Conservation (phyloP, 805 yeast genomes). For the Cyberlindnera maritima region DNA sequence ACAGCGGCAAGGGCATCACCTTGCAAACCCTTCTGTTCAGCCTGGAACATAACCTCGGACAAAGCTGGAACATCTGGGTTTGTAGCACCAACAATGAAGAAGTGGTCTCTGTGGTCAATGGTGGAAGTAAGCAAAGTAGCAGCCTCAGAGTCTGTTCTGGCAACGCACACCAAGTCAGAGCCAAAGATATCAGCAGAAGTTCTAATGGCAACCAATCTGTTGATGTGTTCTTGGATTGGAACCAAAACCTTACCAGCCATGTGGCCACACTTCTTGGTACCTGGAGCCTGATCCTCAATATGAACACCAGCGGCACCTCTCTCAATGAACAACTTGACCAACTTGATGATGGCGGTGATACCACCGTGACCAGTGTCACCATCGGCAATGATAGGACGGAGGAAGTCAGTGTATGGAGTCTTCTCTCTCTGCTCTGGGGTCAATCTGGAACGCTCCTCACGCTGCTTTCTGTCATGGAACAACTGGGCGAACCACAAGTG, state of each 20-base stretch:
- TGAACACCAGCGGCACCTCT: conserved; percentile 99
- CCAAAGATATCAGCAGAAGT: conserved; percentile 94
- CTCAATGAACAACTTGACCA: conserved; percentile 94
- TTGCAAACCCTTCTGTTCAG: conserved; percentile 69
- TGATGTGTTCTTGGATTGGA: conserved; percentile 96
- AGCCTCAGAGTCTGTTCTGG: conserved; percentile 97
- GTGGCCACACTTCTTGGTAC: conserved; percentile 98
- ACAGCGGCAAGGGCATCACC: conserved; percentile 69
- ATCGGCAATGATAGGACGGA: conserved; percentile 94
- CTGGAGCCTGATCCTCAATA: conserved; percentile 98
- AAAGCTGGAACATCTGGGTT: conserved; percentile 77
- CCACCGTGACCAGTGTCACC: conserved; percentile 99
- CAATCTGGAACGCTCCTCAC: conserved; percentile 56
- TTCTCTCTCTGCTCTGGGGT: conserved; percentile 65
- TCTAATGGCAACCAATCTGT: conserved; percentile 89
- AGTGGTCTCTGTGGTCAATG: conserved; percentile 92
- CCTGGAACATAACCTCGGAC: conserved; percentile 74
- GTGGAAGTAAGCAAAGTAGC: conserved; percentile 93
- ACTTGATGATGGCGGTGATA: conserved; percentile 90
- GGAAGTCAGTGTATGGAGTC: conserved; percentile 75
- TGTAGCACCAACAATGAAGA: conserved; percentile 86
- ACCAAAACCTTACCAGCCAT: conserved; percentile 98
- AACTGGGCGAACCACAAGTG: conserved; percentile 95
- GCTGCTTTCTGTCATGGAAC: conserved; percentile 96
- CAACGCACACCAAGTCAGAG: conserved; percentile 80